Percentiles rank a stretch among this genome's conserved stretches.
Evolutionary conservation across 129 eudicot species (phyloP).

Genomic region (Chrysanthemum seticuspe): DNA sequence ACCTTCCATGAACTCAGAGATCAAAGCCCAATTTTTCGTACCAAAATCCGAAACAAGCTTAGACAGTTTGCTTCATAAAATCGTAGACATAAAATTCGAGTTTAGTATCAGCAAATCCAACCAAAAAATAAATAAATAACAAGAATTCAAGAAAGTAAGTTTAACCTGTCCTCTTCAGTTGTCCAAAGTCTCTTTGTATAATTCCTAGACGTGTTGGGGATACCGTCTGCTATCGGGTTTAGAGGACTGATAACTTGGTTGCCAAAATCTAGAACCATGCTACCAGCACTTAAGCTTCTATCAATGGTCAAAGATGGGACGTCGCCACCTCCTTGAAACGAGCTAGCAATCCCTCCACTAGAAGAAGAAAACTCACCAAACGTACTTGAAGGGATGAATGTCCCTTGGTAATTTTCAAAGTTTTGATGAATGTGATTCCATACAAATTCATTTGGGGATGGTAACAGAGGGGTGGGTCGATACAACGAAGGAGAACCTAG

Average conservation of each 20-base stretch:
- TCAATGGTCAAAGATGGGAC: conserved; percentile 21
- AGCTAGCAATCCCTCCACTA: background rate
- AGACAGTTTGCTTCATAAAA: conserved; percentile 40
- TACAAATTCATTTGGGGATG: conserved; percentile 38
- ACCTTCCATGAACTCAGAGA: conserved; percentile 42
- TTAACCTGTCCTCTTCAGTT: conserved; percentile 60
- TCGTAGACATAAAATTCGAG: conserved; percentile 7
- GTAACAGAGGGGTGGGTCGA: conserved; percentile 23
- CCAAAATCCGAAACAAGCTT: conserved; percentile 45
- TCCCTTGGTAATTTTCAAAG: conserved; percentile 9
- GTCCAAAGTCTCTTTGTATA: conserved; percentile 60
- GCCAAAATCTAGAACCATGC: background rate
- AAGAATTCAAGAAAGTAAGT: background rate
- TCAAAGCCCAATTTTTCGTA: conserved; percentile 48
- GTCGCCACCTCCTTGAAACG: conserved; percentile 13
- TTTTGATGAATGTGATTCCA: conserved; percentile 23
- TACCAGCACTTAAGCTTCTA: conserved; percentile 17
- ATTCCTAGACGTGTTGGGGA: conserved; percentile 12
- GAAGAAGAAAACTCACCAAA: conserved; percentile 26
- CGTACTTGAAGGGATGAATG: conserved; percentile 9
- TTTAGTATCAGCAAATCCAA: background rate
- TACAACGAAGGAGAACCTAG: conserved; percentile 22
- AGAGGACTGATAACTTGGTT: conserved; percentile 8
- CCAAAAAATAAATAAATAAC: background rate
- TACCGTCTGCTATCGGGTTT: conserved; percentile 7